These are phyloP conservation scores for Platismatia glauca DNA, from an alignment of 495 filamentous ascomycete genomes.

Conservation along the genomic window DNA sequence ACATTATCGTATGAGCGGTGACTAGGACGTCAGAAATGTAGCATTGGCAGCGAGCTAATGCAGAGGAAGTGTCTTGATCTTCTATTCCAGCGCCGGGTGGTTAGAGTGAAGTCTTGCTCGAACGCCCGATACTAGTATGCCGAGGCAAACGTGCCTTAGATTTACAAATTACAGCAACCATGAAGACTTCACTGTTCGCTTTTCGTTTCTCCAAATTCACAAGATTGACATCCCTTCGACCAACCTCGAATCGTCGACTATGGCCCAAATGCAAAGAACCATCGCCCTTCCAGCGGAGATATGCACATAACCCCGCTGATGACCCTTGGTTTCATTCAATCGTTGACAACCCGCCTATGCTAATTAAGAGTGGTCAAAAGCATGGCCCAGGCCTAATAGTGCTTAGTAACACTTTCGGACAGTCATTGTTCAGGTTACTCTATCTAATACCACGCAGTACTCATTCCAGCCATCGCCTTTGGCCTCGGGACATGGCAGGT, in stretches of 20 bases:
- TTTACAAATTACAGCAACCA: neutral
- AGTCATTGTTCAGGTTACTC: neutral
- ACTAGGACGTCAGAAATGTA: neutral
- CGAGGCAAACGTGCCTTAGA: neutral
- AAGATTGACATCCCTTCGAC: neutral
- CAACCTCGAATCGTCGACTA: neutral
- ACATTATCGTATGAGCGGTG: slow-evolving; percentile 41
- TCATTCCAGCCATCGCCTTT: slow-evolving; percentile 89
- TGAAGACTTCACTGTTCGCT: slow-evolving; percentile 3
- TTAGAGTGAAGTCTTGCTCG: neutral
- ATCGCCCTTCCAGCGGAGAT: slow-evolving; percentile 13
- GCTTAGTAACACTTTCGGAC: slow-evolving; percentile 44
- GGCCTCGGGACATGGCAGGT: slow-evolving; percentile 90
- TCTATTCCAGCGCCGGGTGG: neutral
- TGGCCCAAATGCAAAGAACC: slow-evolving; percentile 5
- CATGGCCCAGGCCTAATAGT: slow-evolving; percentile 79
- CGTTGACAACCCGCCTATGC: slow-evolving; percentile 71
- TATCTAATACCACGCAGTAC: slow-evolving; percentile 41
- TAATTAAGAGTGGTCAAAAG: slow-evolving; percentile 60
- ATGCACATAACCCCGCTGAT: slow-evolving; percentile 44
- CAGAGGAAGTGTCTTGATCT: no score
- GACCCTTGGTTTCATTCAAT: slow-evolving; percentile 68
- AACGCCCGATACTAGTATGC: neutral
- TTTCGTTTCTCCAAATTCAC: neutral
- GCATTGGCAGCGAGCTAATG: no score